These are phyloP conservation scores for Grosmannia serpens DNA, from an alignment of 2,329 filamentous ascomycete genomes.

Conservation along the genomic window DNA sequence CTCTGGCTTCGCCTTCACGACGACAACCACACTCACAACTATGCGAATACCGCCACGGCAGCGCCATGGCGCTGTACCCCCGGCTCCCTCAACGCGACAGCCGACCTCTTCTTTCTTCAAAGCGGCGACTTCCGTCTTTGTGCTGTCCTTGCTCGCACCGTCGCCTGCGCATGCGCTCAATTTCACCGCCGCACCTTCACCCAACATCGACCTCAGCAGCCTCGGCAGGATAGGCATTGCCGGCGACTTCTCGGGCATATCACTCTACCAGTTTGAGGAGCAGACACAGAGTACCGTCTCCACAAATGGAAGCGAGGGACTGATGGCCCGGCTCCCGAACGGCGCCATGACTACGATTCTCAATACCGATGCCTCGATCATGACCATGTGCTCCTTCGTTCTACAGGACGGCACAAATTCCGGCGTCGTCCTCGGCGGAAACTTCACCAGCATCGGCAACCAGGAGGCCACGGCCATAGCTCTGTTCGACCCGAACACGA, in stretches of 20 bases:
- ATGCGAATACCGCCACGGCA: constrained; percentile 38
- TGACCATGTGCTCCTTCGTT: constrained; percentile 74
- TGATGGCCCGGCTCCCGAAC: constrained; percentile 75
- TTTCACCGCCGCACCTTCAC: constrained; percentile 50
- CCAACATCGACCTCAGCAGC: constrained; percentile 65
- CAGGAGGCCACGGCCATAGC: constrained; percentile 69
- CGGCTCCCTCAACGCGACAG: constrained; percentile 12
- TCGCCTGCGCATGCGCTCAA: constrained; percentile 36
- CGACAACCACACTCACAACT: constrained; percentile 13
- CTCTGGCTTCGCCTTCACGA: background rate
- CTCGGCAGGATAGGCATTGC: constrained; percentile 76
- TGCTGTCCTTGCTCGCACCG: constrained; percentile 29
- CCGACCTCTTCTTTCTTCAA: constrained; percentile 4
- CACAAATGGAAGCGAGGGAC: constrained; percentile 68
- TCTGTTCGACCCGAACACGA: constrained; percentile 63
- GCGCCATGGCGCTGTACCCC: constrained; percentile 22
- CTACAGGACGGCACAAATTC: constrained; percentile 52
- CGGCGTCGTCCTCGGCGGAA: constrained; percentile 80
- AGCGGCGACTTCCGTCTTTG: constrained; percentile 19
- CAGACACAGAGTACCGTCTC: constrained; percentile 59
- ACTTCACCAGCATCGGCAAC: constrained; percentile 83
- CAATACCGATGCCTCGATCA: constrained; percentile 72
- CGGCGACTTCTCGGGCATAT: constrained; percentile 85
- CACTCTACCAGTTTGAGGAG: constrained; percentile 73
- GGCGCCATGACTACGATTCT: constrained; percentile 66